These are phyloP conservation scores for Kodamaea anthophila DNA, from an alignment of 1,139 yeast genomes.

Conservation along the genomic window DNA sequence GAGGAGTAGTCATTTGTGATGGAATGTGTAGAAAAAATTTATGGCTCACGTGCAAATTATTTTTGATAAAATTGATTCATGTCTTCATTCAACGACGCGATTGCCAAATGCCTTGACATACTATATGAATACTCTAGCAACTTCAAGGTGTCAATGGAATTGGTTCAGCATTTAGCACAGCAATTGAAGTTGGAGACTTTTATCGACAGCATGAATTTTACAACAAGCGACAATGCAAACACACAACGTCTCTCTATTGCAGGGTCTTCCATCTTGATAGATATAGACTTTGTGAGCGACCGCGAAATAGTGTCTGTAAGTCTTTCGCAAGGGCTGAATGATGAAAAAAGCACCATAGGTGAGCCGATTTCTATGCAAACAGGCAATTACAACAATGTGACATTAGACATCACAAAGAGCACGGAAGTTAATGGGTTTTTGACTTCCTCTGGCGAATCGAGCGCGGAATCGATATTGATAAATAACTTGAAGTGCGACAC, in stretches of 20 bases:
- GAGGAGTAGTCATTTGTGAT: slow-evolving; percentile 7
- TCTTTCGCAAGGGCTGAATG: slow-evolving; percentile 30
- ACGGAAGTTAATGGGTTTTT: slow-evolving; percentile 4
- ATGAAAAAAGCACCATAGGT: slow-evolving; percentile 4
- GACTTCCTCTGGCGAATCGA: slow-evolving; percentile 5
- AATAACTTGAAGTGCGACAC: slow-evolving; percentile 19
- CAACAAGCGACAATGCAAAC: slow-evolving; percentile 16
- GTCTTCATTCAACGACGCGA: slow-evolving; percentile 15
- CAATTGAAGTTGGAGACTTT: slow-evolving; percentile 40
- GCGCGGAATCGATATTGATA: slow-evolving; percentile 27
- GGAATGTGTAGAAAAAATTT: slow-evolving; percentile 5
- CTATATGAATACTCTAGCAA: slow-evolving; percentile 28
- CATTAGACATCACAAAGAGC: slow-evolving; percentile 4
- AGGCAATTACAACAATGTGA: slow-evolving; percentile 6
- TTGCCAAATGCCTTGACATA: slow-evolving; percentile 24
- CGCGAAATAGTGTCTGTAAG: slow-evolving; percentile 23
- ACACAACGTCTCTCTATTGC: slow-evolving; percentile 36
- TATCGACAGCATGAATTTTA: slow-evolving; percentile 33
- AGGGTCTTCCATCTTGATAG: slow-evolving; percentile 38
- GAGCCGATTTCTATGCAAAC: slow-evolving; percentile 4
- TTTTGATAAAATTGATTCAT: slow-evolving; percentile 5
- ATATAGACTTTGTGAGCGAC: slow-evolving; percentile 32
- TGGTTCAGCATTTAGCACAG: slow-evolving; percentile 37
- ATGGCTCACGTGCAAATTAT: slow-evolving; percentile 5
- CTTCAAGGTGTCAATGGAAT: slow-evolving; percentile 32